Evolutionary conservation across 2,329 filamentous ascomycete genomes (phyloP).

Genomic region (Rutstroemia sp.): DNA sequence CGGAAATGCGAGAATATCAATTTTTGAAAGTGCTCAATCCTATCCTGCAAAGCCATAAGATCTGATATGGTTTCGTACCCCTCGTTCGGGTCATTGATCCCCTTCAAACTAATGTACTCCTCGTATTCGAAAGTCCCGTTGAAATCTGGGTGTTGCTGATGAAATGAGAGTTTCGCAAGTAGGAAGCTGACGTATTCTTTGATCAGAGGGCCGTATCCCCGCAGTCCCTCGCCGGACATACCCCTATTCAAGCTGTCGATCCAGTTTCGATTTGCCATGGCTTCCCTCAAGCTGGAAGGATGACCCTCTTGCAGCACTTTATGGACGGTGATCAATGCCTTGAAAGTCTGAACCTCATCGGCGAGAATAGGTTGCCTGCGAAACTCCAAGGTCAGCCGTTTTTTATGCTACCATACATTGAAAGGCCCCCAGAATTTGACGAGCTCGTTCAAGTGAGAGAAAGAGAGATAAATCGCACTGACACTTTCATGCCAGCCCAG

Average conservation of each 20-base stretch:
- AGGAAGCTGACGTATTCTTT: slow-evolving; percentile 96
- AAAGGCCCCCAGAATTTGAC: background rate
- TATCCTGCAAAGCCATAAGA: slow-evolving; percentile 92
- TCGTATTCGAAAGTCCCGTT: slow-evolving; percentile 99
- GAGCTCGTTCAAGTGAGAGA: background rate
- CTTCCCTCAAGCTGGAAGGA: slow-evolving; percentile 78
- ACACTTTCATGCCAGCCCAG: slow-evolving; percentile 99
- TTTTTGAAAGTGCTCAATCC: slow-evolving; percentile 98
- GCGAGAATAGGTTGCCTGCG: slow-evolving; percentile 88
- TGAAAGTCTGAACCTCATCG: slow-evolving; percentile 98
- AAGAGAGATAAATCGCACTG: slow-evolving; percentile 33
- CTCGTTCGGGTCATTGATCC: slow-evolving; percentile 97
- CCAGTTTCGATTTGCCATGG: slow-evolving; percentile 82
- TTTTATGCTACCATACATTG: slow-evolving; percentile 1
- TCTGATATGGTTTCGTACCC: slow-evolving; percentile 95
- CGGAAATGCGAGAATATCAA: slow-evolving; percentile 97
- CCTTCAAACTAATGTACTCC: slow-evolving; percentile 96
- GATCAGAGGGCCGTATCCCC: slow-evolving; percentile 87
- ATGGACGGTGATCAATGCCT: slow-evolving; percentile 93
- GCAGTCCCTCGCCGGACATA: slow-evolving; percentile 72
- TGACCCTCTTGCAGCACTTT: slow-evolving; percentile 97
- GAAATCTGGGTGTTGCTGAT: slow-evolving; percentile 94
- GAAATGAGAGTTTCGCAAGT: slow-evolving; percentile 90
- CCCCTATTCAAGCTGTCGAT: slow-evolving; percentile 86
- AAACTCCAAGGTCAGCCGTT: slow-evolving; percentile 10